Evolutionary conservation across 495 filamentous ascomycete species (phyloP).

Genomic region (Hypomontagnella submonticulosa): DNA sequence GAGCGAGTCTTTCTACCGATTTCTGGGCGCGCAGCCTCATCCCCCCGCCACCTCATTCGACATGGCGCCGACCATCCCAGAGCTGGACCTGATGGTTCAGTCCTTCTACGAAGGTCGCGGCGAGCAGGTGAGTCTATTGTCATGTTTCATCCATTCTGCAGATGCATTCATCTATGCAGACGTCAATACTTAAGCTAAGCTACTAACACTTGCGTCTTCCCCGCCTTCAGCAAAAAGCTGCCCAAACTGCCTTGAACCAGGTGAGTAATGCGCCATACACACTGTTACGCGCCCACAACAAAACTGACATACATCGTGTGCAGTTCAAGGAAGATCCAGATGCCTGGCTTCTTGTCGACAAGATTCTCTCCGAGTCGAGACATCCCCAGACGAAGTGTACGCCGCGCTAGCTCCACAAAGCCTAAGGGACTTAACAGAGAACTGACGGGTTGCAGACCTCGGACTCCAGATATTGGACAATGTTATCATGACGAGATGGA

Average conservation of each 20-base stretch:
- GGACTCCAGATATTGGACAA: slow-evolving; percentile 96
- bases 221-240: slow-evolving; percentile 88
- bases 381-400: slow-evolving; percentile 97
- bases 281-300: not conserved
- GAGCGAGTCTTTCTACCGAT: slow-evolving; percentile 37
- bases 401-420: slow-evolving; percentile 42
- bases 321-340: slow-evolving; percentile 99
- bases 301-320: slow-evolving; percentile 47
- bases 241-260: slow-evolving; percentile 93
- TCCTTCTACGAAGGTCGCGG: slow-evolving; percentile 97
- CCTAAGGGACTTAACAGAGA: slow-evolving; percentile 11
- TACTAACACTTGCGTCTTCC: slow-evolving; percentile 48
- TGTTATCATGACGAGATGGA: slow-evolving; percentile 99
- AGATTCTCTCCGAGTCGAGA: slow-evolving; percentile 88
- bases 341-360: slow-evolving; percentile 95
- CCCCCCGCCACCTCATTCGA: slow-evolving; percentile 39
- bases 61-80: slow-evolving; percentile 77
- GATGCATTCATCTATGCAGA: slow-evolving; percentile 9
- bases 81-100: slow-evolving; percentile 94
- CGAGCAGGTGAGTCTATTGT: slow-evolving; percentile 74
- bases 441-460: slow-evolving; percentile 75
- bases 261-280: slow-evolving; percentile 63
- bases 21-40: slow-evolving; percentile 48
- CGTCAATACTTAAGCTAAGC: slow-evolving; percentile 20
- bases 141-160: slow-evolving; percentile 7